Evolutionary conservation across 148 eudicot genomes (phyloP), one percentile per base, ranked within the genome.

Genomic region (Nyssa sinensis): DNA sequence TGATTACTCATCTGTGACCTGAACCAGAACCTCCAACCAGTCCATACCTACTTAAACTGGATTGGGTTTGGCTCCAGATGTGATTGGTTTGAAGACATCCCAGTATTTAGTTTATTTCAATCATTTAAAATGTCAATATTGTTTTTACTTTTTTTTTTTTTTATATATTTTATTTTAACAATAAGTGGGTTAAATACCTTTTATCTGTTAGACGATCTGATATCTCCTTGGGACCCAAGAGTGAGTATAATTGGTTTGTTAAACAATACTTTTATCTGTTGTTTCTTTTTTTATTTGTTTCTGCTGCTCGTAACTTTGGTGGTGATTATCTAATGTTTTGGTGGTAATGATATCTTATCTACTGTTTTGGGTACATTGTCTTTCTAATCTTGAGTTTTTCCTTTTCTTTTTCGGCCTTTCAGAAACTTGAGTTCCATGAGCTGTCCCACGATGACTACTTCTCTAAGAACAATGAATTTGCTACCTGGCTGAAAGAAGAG

Each of bases 401-500:
- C 23, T 23, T 47, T 41, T 72, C 19, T 64, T 69, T 66, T 30
- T 25, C n/a, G 2, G 33, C 14, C 58, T 17, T 69, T 62, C 86
- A 90, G 94, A 81, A 78, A 66, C 23, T 79, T 5, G 67, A 86
- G 39, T 7, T 89, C 71, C 79, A 73, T 30, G 90, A 91, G 67
- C 74, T 95, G 59, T 82, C 99, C 9, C 66, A 61, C 1, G 96
- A 88, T 44, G 99, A 95, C 75, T 95, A 95, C 83, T 95, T 81
- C 83, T 76, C 89, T 24, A 95, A 91, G 90, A 95, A 95, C 86
- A 95, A 95, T 37, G 99, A 93, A 81, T 95, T 95, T 69, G 84
- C 99, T 6, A 93, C 90, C 25, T 95, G 99, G 99, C 85, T 95
- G 76, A 93, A 84, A 73, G 97, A 93, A 64, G 86, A 91, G 84